Conservation (phyloP, 2,329 filamentous ascomycete species). For the Penicillium sp. region DNA sequence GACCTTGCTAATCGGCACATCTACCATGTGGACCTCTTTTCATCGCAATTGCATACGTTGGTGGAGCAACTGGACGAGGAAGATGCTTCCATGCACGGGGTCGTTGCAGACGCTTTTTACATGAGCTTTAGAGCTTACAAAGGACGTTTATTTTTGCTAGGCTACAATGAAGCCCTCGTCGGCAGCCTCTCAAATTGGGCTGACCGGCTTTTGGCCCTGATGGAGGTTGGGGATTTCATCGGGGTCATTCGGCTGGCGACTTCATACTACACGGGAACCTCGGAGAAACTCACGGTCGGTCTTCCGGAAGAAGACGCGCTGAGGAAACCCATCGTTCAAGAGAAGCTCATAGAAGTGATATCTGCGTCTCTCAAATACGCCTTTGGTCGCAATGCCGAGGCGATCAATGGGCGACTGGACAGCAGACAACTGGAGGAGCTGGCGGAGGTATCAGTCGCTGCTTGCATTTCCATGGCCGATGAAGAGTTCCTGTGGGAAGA, state of each 20-base stretch:
- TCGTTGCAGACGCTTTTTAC: constrained; percentile 93
- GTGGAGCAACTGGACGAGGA: constrained; percentile 86
- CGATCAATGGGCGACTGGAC: constrained; percentile 47
- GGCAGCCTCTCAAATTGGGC: constrained; percentile 96
- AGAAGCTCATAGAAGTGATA: constrained; percentile 90
- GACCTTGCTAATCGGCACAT: constrained; percentile 89
- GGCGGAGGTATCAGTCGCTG: constrained; percentile 74
- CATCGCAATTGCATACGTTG: constrained; percentile 71
- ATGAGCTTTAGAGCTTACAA: constrained; percentile 98
- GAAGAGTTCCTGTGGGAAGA: constrained; percentile 84
- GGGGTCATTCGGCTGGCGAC: constrained; percentile 85
- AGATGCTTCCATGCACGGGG: constrained; percentile 84
- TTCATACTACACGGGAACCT: constrained; percentile 81
- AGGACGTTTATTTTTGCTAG: constrained; percentile 81
- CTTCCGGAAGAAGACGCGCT: constrained; percentile 74
- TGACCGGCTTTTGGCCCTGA: constrained; percentile 82
- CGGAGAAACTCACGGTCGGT: constrained; percentile 91
- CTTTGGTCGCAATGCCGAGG: constrained; percentile 59
- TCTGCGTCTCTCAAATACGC: constrained; percentile 84
- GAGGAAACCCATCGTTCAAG: constrained; percentile 74
- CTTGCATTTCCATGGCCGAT: constrained; percentile 71
- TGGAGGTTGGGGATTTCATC: constrained; percentile 96
- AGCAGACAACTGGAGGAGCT: constrained; percentile 66
- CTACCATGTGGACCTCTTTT: constrained; percentile 86
- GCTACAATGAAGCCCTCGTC: constrained; percentile 88